A percentile compares a stretch with the other conserved stretches of the same genome.
phyloP scores from a whole-genome alignment of 208 protist species.

The Tritrichomonas musculus region DNA sequence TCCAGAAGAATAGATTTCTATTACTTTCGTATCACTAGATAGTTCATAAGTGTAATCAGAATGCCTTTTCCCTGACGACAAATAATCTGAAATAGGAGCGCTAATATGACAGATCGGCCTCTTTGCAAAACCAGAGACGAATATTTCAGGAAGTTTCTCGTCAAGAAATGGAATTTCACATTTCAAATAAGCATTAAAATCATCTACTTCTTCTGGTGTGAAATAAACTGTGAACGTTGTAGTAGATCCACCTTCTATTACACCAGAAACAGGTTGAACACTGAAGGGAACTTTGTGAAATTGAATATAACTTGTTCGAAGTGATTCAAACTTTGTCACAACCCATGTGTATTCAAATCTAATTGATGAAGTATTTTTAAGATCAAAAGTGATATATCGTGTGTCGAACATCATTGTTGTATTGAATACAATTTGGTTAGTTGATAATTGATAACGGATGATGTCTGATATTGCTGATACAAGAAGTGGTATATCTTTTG shows the following conservation, averaged over 20 bases:
- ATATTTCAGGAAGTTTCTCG: slow-evolving; percentile 46
- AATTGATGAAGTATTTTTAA: slow-evolving; percentile 71
- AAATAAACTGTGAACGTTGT: slow-evolving; percentile 67
- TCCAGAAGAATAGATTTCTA: background rate
- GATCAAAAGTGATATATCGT: slow-evolving; percentile 59
- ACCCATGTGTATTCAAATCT: slow-evolving; percentile 64
- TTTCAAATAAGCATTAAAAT: slow-evolving; percentile 22
- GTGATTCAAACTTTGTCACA: background rate
- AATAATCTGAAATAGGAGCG: slow-evolving; percentile 70
- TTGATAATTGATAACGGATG: slow-evolving; percentile 38
- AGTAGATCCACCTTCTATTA: slow-evolving; percentile 52
- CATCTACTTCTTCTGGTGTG: slow-evolving; percentile 62
- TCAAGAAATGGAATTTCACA: background rate
- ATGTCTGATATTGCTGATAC: slow-evolving; percentile 41
- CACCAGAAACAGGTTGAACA: slow-evolving; percentile 61
- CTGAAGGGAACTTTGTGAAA: slow-evolving; percentile 55
- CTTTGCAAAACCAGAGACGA: slow-evolving; percentile 64
- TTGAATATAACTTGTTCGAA: background rate
- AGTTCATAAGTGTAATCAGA: background rate
- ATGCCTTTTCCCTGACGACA: slow-evolving; percentile 57
- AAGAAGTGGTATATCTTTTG: slow-evolving; percentile 14
- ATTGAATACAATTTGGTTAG: slow-evolving; percentile 61
- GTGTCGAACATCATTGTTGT: slow-evolving; percentile 82
- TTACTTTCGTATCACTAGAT: background rate
- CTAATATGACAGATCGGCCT: slow-evolving; percentile 88